Conservation (phyloP, 2,329 filamentous ascomycete genomes). For the Penicillium sp. region DNA sequence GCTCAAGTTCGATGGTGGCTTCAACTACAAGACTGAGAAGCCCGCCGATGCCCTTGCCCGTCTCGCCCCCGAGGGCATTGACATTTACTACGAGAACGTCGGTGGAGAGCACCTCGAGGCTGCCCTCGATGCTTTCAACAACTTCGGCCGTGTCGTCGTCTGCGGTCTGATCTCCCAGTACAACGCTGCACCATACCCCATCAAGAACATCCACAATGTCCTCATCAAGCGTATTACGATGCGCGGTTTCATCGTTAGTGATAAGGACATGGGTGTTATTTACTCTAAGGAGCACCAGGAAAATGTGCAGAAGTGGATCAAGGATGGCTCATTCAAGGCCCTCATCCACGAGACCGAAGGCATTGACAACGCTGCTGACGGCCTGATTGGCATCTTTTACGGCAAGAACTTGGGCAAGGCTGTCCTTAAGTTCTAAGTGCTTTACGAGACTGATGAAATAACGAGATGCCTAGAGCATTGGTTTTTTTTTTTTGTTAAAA, state of each 20-base stretch:
- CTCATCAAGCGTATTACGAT: conserved; percentile 67
- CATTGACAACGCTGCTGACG: conserved; percentile 74
- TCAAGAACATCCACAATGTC: conserved; percentile 65
- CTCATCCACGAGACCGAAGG: conserved; percentile 69
- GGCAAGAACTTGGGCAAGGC: conserved; percentile 88
- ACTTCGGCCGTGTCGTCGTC: conserved; percentile 63
- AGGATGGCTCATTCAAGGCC: conserved; percentile 71
- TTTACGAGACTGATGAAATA: conserved; percentile 13
- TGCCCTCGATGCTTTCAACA: conserved; percentile 63
- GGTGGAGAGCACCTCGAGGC: conserved; percentile 73
- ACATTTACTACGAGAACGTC: conserved; percentile 82
- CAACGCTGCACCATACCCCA: conserved; percentile 67
- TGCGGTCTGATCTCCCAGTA: conserved; percentile 75
- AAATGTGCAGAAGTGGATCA: conserved; percentile 73
- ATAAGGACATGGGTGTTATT: conserved; percentile 64
- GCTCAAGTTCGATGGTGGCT: conserved; percentile 70
- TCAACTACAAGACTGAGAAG: conserved; percentile 86
- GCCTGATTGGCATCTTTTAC: conserved; percentile 70
- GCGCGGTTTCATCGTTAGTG: conserved; percentile 72
- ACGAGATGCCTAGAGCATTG: conserved; percentile 13
- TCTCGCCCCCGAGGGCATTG: conserved; percentile 73
- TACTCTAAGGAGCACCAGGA: conserved; percentile 71
- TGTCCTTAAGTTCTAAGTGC: conserved; percentile 65
- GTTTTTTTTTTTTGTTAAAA: conserved; percentile 4
- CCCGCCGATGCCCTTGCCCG: conserved; percentile 66